Evolutionary conservation across 2,329 filamentous ascomycete genomes (phyloP).

Genomic region (Aquanectria penicillioides): DNA sequence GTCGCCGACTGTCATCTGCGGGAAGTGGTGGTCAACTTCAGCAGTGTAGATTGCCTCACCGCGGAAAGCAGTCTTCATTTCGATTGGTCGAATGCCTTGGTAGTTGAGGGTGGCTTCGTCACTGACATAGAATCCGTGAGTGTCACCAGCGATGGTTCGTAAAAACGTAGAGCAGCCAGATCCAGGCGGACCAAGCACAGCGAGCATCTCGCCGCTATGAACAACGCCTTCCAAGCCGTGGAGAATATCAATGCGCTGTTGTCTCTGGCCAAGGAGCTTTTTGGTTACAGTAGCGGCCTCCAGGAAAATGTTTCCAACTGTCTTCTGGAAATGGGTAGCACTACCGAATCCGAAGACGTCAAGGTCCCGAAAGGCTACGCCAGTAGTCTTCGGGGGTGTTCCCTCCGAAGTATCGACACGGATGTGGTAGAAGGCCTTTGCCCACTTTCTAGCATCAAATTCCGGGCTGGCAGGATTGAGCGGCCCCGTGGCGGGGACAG

Average conservation of each 20-base stretch:
- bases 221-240: slow-evolving; percentile 72
- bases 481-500: slow-evolving; percentile 23
- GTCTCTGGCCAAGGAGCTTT: slow-evolving; percentile 60
- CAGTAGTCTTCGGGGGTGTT: slow-evolving; percentile 64
- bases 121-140: slow-evolving; percentile 77
- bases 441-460: slow-evolving; percentile 56
- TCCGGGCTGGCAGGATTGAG: slow-evolving; percentile 52
- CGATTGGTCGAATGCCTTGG: slow-evolving; percentile 68
- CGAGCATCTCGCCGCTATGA: slow-evolving; percentile 74
- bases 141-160: slow-evolving; percentile 82
- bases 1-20: slow-evolving; percentile 77
- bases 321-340: slow-evolving; percentile 74
- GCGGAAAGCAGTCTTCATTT: slow-evolving; percentile 79
- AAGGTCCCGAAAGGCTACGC: slow-evolving; percentile 71
- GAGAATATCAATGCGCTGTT: slow-evolving; percentile 71
- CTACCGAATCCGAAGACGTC: slow-evolving; percentile 72
- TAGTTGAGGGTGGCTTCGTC: slow-evolving; percentile 78
- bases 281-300: slow-evolving; percentile 53
- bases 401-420: slow-evolving; percentile 50
- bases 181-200: slow-evolving; percentile 75
- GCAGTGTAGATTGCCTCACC: slow-evolving; percentile 87
- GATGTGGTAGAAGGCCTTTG: slow-evolving; percentile 47
- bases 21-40: slow-evolving; percentile 83
- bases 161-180: slow-evolving; percentile 81
- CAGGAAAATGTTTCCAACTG: slow-evolving; percentile 66